Conservation (phyloP, 2,329 filamentous ascomycete species). For the Alternaria brassicicola region DNA sequence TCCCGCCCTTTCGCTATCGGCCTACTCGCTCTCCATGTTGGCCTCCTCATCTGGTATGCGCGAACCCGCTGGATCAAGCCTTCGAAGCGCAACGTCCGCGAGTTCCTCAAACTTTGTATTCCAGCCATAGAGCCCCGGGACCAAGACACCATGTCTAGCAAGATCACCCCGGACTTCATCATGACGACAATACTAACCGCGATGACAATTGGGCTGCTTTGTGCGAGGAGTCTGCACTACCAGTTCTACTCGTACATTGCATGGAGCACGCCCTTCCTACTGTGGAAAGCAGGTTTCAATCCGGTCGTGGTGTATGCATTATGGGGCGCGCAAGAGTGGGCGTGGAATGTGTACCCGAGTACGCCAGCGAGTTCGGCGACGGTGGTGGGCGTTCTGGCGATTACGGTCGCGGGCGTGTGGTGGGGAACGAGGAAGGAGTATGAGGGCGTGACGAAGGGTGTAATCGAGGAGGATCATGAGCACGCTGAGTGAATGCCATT, state of each 20-base stretch:
- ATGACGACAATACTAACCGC: conserved; percentile 78
- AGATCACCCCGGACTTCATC: conserved; percentile 73
- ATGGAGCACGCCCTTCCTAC: conserved; percentile 85
- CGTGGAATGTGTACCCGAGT: conserved; percentile 94
- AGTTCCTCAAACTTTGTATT: conserved; percentile 59
- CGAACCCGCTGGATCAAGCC: conserved; percentile 74
- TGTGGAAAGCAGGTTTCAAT: conserved; percentile 77
- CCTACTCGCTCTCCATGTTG: conserved; percentile 69
- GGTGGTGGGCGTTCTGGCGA: conserved; percentile 73
- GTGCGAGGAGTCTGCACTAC: conserved; percentile 88
- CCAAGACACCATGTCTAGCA: conserved; percentile 62
- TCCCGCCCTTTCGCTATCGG: conserved; percentile 70
- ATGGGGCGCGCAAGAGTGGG: conserved; percentile 85
- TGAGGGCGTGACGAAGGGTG: conserved; percentile 44
- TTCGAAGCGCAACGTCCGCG: conserved; percentile 62
- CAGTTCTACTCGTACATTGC: conserved; percentile 93
- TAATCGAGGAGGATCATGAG: conserved; percentile 37
- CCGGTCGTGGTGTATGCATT: conserved; percentile 70
- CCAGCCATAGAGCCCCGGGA: conserved; percentile 50
- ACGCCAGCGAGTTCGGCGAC: conserved; percentile 66
- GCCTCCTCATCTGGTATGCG: conserved; percentile 71
- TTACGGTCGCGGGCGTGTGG: conserved; percentile 70
- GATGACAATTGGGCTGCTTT: conserved; percentile 79
- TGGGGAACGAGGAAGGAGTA: conserved; percentile 57
- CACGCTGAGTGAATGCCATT: conserved; percentile 37